These are phyloP conservation scores for Erodium moschatum DNA, from an alignment of 441 rosid species.

Conservation along the genomic window DNA sequence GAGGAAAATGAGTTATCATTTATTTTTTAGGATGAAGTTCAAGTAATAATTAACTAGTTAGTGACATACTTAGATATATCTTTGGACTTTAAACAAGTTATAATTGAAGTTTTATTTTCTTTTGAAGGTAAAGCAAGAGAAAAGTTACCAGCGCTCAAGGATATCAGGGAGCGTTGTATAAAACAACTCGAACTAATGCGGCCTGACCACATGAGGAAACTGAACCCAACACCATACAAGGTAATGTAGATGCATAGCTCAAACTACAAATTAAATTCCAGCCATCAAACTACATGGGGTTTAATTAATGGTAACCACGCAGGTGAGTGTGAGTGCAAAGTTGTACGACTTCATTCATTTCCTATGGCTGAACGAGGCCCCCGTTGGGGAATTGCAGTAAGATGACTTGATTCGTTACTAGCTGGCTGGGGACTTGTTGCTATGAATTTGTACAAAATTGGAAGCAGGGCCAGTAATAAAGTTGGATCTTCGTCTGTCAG, in stretches of 20 bases:
- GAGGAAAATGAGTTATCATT: background rate
- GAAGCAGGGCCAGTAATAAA: too few relatives aligned
- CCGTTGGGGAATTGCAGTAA: slow-evolving; percentile 82
- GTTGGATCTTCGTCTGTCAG: background rate
- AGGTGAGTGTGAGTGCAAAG: slow-evolving; percentile 92
- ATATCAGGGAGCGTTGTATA: slow-evolving; percentile 60
- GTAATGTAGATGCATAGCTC: slow-evolving; percentile 21
- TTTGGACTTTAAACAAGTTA: too few relatives aligned
- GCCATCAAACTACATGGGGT: background rate
- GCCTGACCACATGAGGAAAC: slow-evolving; percentile 88
- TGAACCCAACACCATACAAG: slow-evolving; percentile 98
- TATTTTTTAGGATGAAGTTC: background rate
- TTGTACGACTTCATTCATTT: slow-evolving; percentile 92
- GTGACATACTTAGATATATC: too few relatives aligned
- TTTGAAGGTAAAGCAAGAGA: slow-evolving; percentile 48
- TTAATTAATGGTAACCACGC: slow-evolving; percentile 11
- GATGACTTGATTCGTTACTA: background rate
- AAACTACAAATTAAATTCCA: too few relatives aligned
- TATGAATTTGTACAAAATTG: too few relatives aligned
- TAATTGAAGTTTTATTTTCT: too few relatives aligned
- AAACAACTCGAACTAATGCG: slow-evolving; percentile 85
- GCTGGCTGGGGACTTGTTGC: background rate
- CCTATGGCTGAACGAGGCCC: slow-evolving; percentile 97
- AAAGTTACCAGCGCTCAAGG: slow-evolving; percentile 60
- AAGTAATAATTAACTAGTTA: too few relatives aligned